Evolutionary conservation across 1,284 basidiomycete species (phyloP).

Genomic region (Boletellus deceptivus): DNA sequence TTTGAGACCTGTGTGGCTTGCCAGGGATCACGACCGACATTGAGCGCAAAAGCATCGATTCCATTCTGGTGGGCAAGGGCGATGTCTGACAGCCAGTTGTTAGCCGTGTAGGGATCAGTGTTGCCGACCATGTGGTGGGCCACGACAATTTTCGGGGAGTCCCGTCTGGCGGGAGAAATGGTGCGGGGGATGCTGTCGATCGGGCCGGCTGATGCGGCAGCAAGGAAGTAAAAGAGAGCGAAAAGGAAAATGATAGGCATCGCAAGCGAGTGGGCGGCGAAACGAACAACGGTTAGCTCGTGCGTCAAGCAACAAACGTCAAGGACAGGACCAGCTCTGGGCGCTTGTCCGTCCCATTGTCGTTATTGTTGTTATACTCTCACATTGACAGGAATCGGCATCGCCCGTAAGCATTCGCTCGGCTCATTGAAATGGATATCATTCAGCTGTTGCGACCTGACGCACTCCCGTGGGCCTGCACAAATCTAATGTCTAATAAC

Average conservation of each 20-base stretch:
- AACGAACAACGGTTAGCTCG: conserved; percentile 19
- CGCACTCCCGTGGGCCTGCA: conserved; percentile 2
- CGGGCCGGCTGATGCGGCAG: conserved; percentile 13
- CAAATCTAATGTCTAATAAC: background rate
- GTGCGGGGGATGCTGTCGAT: conserved; percentile 2
- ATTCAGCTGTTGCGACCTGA: background rate
- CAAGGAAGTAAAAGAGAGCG: conserved; percentile 14
- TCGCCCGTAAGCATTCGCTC: too few relatives aligned
- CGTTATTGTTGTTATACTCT: background rate
- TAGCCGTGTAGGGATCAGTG: conserved; percentile 56
- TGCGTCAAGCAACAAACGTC: conserved; percentile 12
- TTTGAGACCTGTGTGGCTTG: conserved; percentile 59
- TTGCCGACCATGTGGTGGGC: conserved; percentile 73
- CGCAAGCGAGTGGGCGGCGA: conserved; percentile 9
- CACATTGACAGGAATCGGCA: background rate
- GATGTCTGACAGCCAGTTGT: conserved; percentile 60
- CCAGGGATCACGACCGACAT: conserved; percentile 67
- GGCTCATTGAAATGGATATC: background rate
- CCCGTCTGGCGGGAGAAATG: conserved; percentile 10
- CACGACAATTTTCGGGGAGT: conserved; percentile 51
- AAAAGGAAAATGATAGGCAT: conserved; percentile 14
- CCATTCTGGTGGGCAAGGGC: conserved; percentile 54
- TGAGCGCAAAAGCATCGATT: conserved; percentile 68
- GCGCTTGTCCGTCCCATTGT: background rate
- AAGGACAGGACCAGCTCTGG: background rate